Base-by-base conservation (phyloP, 2,329 filamentous ascomycete genomes). In the Fusarium buxicola region DNA sequence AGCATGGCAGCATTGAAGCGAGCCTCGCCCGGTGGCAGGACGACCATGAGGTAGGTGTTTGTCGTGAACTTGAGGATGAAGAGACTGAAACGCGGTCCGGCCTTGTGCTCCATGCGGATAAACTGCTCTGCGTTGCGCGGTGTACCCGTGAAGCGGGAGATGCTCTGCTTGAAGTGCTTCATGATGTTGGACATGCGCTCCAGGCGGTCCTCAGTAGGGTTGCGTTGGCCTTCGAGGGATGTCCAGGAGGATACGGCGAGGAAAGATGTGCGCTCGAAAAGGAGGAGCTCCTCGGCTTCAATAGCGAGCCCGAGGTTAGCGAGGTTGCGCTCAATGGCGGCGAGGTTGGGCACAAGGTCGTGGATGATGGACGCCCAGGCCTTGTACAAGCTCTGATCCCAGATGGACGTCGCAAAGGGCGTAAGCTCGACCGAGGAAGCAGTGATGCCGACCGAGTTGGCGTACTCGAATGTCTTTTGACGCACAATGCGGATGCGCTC, bases 361-460 rank as follows among this genome's bases (percentile, higher is more conserved):
- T 99, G 95, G 60, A 99, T 97, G 70, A 99, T 97, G 74, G 92
- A 92, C 0, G 95, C 95, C 95, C 95, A 99, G 2, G 95, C 95
- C 77, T 96, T 96, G 83, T 98, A 99, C 32, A 99, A 82, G 52
- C 91, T 96, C 80, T 99, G 95, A 73, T 99, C 95, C 95, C 95
- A 99, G 73, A 99, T 99, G 51, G 92, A 96, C 28, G 94, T 98
- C 9, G 93, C 92, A 75, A 97, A 98, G 58, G 94, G 93, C 56
- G 92, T 92, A 59, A 97, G 84, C 63, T 89, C 86, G 74, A 96
- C 63, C 61, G 63, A 60, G 44, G 63, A 63, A 48, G 75, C 62
- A 53, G 74, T 75, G 24, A 74, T 71, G 38, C 72, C 69, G 18
- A 77, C 66, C 6, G 73, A 74, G 49, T 74, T 71, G 40, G 81